Conservation (phyloP, 192 early-diverging fungal species). For the Coemansia sp. region DNA sequence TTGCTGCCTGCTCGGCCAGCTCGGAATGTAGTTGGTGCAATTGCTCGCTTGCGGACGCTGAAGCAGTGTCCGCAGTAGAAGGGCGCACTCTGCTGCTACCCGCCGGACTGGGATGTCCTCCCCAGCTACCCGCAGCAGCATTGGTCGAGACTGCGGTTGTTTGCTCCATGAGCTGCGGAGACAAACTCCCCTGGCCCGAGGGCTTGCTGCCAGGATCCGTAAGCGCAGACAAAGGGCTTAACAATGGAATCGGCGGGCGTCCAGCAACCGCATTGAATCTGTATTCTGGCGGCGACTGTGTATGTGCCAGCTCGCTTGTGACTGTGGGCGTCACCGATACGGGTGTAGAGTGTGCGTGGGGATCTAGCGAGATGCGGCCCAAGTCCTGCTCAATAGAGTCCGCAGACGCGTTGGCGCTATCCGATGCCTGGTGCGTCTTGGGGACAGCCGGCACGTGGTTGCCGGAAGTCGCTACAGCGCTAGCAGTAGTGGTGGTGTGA, state of each 20-base stretch:
- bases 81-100: neutral
- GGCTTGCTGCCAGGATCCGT: neutral
- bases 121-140: neutral
- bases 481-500: neutral
- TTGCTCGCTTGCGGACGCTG: neutral
- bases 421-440: neutral
- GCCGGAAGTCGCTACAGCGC: neutral
- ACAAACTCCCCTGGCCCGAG: neutral
- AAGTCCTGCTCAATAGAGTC: slow-evolving; percentile 8
- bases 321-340: neutral
- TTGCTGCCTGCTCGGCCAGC: neutral
- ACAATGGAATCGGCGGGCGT: slow-evolving; percentile 32
- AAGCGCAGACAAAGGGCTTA: slow-evolving; percentile 7
- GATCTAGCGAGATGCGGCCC: slow-evolving; percentile 6
- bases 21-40: neutral
- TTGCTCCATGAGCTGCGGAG: neutral
- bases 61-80: slow-evolving; percentile 2
- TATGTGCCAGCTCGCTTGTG: neutral
- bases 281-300: slow-evolving; percentile 16
- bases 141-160: neutral
- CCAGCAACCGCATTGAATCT: slow-evolving; percentile 42
- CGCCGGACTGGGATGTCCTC: neutral
- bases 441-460: neutral
- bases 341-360: neutral
- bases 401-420: neutral